Evolutionary conservation across 2,329 filamentous ascomycete species (phyloP).

Genomic region (Microdochium nivale): DNA sequence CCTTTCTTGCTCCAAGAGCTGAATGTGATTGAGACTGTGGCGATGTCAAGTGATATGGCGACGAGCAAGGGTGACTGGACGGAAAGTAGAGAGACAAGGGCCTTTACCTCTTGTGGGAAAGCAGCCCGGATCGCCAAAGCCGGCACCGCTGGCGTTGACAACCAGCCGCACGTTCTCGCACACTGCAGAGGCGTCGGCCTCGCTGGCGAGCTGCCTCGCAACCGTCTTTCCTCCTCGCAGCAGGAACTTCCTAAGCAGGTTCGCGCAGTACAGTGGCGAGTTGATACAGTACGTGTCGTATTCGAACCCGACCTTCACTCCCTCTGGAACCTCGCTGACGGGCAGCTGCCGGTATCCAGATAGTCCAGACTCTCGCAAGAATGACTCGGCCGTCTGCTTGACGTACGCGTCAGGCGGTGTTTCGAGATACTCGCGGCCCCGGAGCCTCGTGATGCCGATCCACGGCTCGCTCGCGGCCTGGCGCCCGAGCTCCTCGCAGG

Average conservation of each 20-base stretch:
- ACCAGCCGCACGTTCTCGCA: conserved; percentile 20
- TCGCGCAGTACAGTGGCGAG: conserved; percentile 43
- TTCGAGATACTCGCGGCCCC: conserved; percentile 44
- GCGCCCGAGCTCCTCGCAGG: neutral
- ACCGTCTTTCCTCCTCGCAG: conserved; percentile 25
- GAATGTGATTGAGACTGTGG: neutral
- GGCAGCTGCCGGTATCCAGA: conserved; percentile 28
- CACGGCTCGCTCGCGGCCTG: conserved; percentile 6
- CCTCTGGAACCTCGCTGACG: conserved; percentile 27
- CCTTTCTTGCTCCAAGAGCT: no score
- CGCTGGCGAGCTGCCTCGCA: conserved; percentile 24
- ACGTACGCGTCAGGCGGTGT: conserved; percentile 12
- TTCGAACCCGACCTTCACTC: conserved; percentile 35
- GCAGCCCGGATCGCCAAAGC: conserved; percentile 30
- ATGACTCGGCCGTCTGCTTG: neutral
- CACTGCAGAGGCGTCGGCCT: conserved; percentile 28
- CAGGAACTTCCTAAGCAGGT: conserved; percentile 32
- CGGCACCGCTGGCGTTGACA: conserved; percentile 37
- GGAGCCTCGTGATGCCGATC: conserved; percentile 22
- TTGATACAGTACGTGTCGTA: conserved; percentile 48
- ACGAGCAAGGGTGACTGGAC: no score
- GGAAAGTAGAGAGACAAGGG: no score
- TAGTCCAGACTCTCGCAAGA: conserved; percentile 17
- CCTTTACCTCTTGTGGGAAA: conserved; percentile 36
- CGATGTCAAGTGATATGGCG: no score